Evolutionary conservation across 495 filamentous ascomycete species (phyloP).

Genomic region (Penicillium malachiteum): DNA sequence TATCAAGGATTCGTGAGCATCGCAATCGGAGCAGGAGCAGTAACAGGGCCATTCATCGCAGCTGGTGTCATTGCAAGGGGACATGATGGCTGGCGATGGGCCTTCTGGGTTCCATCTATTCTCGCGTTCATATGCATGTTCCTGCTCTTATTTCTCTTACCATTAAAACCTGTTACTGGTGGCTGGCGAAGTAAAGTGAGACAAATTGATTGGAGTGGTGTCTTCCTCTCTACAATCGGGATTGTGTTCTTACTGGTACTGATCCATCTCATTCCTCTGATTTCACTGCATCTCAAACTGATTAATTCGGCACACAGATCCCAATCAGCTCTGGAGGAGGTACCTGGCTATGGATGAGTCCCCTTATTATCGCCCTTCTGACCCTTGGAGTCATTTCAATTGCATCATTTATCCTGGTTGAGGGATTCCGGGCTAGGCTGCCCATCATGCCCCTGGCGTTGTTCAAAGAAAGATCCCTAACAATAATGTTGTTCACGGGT

Average conservation of each 20-base stretch:
- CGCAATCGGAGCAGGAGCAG: conserved; percentile 35
- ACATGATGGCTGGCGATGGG: conserved; percentile 7
- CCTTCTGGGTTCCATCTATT: conserved; percentile 10
- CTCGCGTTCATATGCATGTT: conserved; percentile 27
- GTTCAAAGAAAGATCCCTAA: conserved; percentile 23
- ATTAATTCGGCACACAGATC: conserved; percentile 24
- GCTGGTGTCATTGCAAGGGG: conserved; percentile 16
- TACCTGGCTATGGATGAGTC: conserved; percentile 54
- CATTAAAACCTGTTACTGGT: conserved; percentile 2
- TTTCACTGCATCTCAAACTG: background rate
- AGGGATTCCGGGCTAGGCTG: conserved; percentile 51
- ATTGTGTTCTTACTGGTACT: conserved; percentile 47
- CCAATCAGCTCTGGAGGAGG: conserved; percentile 59
- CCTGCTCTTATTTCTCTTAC: background rate
- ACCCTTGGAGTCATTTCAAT: conserved; percentile 42
- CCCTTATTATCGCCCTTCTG: conserved; percentile 59
- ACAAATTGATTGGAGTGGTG: conserved; percentile 54
- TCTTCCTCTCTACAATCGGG: conserved; percentile 42
- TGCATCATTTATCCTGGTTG: conserved; percentile 49
- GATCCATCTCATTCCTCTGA: too few species aligned
- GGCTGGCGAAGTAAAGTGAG: conserved; percentile 22
- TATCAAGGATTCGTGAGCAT: conserved; percentile 40
- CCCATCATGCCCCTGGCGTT: conserved; percentile 51
- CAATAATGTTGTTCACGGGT: conserved; percentile 49
- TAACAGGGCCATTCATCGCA: conserved; percentile 40